phyloP scores from a whole-genome alignment of 352 stramenopile genomes.

The Phytopythium helicoides region DNA sequence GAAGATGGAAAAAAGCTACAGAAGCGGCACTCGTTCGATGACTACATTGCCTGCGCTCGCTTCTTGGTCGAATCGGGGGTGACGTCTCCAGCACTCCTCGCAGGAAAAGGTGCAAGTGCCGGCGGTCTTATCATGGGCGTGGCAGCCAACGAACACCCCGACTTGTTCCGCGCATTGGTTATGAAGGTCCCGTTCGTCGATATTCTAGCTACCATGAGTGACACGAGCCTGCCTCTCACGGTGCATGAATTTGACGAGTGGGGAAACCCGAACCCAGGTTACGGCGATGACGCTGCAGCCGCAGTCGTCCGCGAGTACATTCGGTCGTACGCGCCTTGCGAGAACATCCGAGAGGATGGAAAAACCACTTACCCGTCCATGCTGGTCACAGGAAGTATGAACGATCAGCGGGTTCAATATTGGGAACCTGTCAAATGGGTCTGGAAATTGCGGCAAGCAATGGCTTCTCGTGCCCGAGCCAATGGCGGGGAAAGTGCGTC shows the following conservation, averaged over 20 bases:
- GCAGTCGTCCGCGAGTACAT: constrained; percentile 61
- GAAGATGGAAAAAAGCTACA: constrained; percentile 66
- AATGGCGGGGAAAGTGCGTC: background rate
- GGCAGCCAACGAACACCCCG: constrained; percentile 79
- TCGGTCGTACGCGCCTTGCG: constrained; percentile 74
- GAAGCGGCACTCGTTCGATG: constrained; percentile 87
- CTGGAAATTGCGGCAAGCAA: constrained; percentile 61
- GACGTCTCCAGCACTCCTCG: constrained; percentile 60
- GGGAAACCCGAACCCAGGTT: constrained; percentile 55
- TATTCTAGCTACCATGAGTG: constrained; percentile 85
- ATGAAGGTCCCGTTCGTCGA: constrained; percentile 91
- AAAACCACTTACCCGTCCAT: constrained; percentile 62
- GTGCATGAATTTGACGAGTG: constrained; percentile 93
- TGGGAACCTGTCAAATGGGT: constrained; percentile 89
- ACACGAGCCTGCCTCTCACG: constrained; percentile 82
- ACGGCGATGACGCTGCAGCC: constrained; percentile 11
- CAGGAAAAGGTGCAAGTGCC: constrained; percentile 80
- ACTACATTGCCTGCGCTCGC: constrained; percentile 73
- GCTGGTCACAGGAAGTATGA: constrained; percentile 81
- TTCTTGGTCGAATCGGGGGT: constrained; percentile 60
- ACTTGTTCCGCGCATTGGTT: constrained; percentile 73
- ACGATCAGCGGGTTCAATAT: constrained; percentile 82
- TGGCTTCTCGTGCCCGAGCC: constrained; percentile 17
- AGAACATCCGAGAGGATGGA: constrained; percentile 48
- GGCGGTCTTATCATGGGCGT: constrained; percentile 86